Conservation (phyloP, 2,329 filamentous ascomycete species). For the Penicillium paneum region DNA sequence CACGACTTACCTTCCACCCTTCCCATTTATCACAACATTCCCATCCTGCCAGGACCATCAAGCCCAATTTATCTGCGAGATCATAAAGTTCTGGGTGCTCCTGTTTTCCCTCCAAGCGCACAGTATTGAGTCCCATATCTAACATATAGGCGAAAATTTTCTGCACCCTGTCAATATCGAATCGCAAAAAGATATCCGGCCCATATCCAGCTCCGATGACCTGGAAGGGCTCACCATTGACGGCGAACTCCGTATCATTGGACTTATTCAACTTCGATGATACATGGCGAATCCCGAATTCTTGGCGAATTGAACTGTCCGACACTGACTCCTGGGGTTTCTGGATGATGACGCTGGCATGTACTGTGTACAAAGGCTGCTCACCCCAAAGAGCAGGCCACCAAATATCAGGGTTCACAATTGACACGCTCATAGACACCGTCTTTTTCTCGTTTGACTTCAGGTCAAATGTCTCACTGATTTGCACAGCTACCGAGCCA, state of each 20-base stretch:
- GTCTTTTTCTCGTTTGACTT: constrained; percentile 39
- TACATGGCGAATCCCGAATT: constrained; percentile 57
- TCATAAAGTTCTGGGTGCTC: constrained; percentile 61
- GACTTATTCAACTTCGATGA: constrained; percentile 50
- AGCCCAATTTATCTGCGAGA: constrained; percentile 56
- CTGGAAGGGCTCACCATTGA: constrained; percentile 59
- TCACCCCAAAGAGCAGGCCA: constrained; percentile 61
- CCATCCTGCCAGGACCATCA: constrained; percentile 64
- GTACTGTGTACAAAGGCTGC: constrained; percentile 52
- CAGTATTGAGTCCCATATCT: constrained; percentile 61
- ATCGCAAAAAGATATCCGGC: constrained; percentile 61
- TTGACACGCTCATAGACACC: constrained; percentile 36
- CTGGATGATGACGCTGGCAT: constrained; percentile 28
- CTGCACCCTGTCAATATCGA: constrained; percentile 49
- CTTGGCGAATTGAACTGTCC: constrained; percentile 33
- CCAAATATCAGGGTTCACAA: constrained; percentile 55
- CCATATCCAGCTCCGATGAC: constrained; percentile 61
- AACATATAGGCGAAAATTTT: constrained; percentile 54
- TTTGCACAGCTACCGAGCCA: constrained; percentile 10
- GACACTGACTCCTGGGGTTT: constrained; percentile 22
- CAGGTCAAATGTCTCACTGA: constrained; percentile 40
- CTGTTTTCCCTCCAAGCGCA: constrained; percentile 63
- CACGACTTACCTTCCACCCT: constrained; percentile 47
- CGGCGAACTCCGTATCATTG: constrained; percentile 55
- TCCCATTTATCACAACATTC: constrained; percentile 70